These are phyloP conservation scores for Neonothopanus nambi DNA, from an alignment of 1,284 basidiomycete genomes.

Conservation along the genomic window DNA sequence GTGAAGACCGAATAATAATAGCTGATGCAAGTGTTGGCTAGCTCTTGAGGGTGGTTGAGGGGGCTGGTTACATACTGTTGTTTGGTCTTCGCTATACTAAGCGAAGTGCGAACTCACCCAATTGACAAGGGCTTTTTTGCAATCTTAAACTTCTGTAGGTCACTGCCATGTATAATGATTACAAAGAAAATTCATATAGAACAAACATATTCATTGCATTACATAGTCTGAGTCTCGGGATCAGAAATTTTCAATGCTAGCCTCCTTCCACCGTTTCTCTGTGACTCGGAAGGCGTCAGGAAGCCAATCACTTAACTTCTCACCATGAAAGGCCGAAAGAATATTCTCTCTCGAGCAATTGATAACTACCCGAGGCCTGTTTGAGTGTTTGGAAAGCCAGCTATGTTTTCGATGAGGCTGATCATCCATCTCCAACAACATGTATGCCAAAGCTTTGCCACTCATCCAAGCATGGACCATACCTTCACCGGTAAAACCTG, in stretches of 20 bases:
- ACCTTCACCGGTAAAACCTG: slow-evolving; percentile 65
- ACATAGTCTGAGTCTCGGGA: too few species aligned
- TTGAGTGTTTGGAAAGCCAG: not conserved
- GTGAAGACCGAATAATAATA: too few species aligned
- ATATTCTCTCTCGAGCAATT: not conserved
- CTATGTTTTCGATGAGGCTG: slow-evolving; percentile 17
- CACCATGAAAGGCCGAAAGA: slow-evolving; percentile 20
- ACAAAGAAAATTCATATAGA: too few species aligned
- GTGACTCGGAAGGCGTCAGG: slow-evolving; percentile 53
- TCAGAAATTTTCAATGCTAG: slow-evolving; percentile 21
- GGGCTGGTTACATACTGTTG: too few species aligned
- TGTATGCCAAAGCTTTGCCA: slow-evolving; percentile 54
- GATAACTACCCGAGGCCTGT: not conserved
- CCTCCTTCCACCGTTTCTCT: slow-evolving; percentile 46
- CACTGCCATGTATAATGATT: too few species aligned
- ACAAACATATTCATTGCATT: too few species aligned
- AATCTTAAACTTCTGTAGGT: too few species aligned
- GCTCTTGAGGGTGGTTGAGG: too few species aligned
- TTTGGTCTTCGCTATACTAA: too few species aligned
- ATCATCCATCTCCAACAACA: slow-evolving; percentile 42
- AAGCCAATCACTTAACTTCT: slow-evolving; percentile 31
- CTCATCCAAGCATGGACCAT: slow-evolving; percentile 70
- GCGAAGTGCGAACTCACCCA: too few species aligned
- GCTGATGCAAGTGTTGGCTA: too few species aligned
- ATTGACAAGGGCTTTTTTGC: too few species aligned